Evolutionary conservation across 192 early-diverging fungal genomes (phyloP).

Genomic region (Coemansia sp.): DNA sequence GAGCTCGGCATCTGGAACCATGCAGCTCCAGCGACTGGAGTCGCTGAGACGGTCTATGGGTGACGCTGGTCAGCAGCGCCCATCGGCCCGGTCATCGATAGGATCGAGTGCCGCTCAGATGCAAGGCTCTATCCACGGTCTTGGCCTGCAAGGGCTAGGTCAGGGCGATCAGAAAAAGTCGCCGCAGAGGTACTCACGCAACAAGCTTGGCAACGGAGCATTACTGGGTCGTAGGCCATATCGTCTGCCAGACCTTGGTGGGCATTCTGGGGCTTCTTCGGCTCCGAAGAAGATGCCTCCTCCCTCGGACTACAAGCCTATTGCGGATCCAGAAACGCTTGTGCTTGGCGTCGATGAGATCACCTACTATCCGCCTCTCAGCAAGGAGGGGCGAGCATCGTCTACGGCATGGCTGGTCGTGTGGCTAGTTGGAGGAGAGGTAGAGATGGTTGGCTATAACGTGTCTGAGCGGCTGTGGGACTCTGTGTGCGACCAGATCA

Average conservation of each 20-base stretch:
- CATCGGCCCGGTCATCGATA: conserved; percentile 24
- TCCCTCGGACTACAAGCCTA: conserved; percentile 53
- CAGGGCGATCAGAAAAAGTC: conserved; percentile 15
- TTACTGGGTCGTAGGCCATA: conserved; percentile 13
- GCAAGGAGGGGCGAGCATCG: conserved; percentile 19
- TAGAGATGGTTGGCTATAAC: conserved; percentile 59
- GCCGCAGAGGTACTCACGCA: conserved; percentile 14
- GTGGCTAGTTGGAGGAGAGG: conserved; percentile 57
- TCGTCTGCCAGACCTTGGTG: conserved; percentile 20
- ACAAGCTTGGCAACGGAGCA: conserved; percentile 7
- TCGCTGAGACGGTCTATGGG: conserved; percentile 35
- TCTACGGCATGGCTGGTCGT: conserved; percentile 47
- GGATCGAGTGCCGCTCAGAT: conserved; percentile 12
- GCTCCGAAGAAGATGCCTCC: conserved; percentile 31
- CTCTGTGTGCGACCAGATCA: conserved; percentile 49
- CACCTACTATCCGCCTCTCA: conserved; percentile 29
- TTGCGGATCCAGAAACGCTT: conserved; percentile 47
- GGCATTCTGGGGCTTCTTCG: conserved; percentile 6
- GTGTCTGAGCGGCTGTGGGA: conserved; percentile 52
- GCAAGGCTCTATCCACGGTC: conserved; percentile 31
- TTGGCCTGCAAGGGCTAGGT: conserved; percentile 45
- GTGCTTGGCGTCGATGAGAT: conserved; percentile 37
- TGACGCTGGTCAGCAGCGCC: conserved; percentile 29
- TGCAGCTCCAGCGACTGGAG: conserved; percentile 39
- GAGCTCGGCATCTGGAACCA: neutral